Evolutionary conservation across 192 early-diverging fungal species (phyloP).

Genomic region (Glomus cerebriforme): DNA sequence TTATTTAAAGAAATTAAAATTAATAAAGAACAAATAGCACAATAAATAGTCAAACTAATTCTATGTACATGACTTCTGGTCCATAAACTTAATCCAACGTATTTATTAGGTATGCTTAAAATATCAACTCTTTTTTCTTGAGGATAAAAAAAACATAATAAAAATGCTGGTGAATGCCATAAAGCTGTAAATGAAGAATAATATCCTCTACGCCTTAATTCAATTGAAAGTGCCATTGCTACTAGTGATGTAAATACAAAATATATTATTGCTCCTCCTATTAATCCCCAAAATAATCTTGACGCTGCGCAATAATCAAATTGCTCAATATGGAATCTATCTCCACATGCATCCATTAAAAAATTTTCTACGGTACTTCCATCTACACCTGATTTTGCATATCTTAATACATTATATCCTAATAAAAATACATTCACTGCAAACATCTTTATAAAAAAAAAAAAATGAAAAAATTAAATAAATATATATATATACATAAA

Average conservation of each 20-base stretch:
- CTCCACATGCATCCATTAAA: slow-evolving; percentile 19
- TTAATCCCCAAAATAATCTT: slow-evolving; percentile 19
- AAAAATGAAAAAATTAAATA: background rate
- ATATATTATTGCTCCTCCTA: slow-evolving; percentile 18
- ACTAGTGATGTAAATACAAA: slow-evolving; percentile 20
- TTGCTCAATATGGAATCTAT: slow-evolving; percentile 19
- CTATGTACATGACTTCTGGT: slow-evolving; percentile 22
- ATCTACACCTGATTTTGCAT: background rate
- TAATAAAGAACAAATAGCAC: background rate
- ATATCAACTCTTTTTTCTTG: slow-evolving; percentile 17
- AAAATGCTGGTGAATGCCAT: slow-evolving; percentile 28
- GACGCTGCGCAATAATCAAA: slow-evolving; percentile 32
- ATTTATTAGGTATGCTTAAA: slow-evolving; percentile 31
- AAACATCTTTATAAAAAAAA: slow-evolving; percentile 12
- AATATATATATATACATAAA: no score
- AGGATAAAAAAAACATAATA: slow-evolving; percentile 22
- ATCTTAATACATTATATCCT: slow-evolving; percentile 22
- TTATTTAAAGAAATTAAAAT: slow-evolving; percentile 20
- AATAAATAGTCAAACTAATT: slow-evolving; percentile 25
- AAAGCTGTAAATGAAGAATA: slow-evolving; percentile 25
- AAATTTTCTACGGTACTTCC: background rate
- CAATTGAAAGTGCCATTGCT: slow-evolving; percentile 8
- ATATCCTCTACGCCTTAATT: slow-evolving; percentile 22
- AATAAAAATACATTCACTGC: slow-evolving; percentile 20
- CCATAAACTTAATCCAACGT: slow-evolving; percentile 18